Percentiles rank a stretch among this genome's conserved stretches.
Evolutionary conservation across 306 rosid species (phyloP).

Genomic region (Nissolia schottii): DNA sequence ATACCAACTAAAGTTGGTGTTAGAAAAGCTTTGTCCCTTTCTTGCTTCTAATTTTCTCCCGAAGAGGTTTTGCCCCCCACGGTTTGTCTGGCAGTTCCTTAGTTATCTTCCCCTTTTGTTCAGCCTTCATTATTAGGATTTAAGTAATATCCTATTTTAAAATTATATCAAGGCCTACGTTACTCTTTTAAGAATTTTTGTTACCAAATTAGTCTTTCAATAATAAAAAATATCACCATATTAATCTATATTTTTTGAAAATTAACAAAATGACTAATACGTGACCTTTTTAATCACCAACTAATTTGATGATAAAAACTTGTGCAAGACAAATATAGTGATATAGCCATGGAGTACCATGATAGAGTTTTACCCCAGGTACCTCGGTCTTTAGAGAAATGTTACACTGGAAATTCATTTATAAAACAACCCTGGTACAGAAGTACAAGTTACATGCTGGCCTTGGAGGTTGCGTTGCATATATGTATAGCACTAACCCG

Average conservation of each 20-base stretch:
- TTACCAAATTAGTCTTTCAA: too few species aligned
- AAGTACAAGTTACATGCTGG: constrained; percentile 16
- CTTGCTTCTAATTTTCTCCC: neutral
- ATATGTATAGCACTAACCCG: constrained; percentile 28
- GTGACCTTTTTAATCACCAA: too few species aligned
- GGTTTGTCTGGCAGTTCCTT: neutral
- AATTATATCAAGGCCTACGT: too few species aligned
- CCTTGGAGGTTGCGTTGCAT: constrained; percentile 15
- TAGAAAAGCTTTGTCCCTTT: neutral
- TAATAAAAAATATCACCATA: too few species aligned
- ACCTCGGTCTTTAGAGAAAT: neutral
- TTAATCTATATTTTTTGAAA: too few species aligned
- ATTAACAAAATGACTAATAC: too few species aligned
- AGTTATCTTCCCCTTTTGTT: neutral
- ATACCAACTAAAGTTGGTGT: neutral
- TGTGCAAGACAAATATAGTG: too few species aligned
- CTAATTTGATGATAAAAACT: too few species aligned
- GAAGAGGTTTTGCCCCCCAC: neutral
- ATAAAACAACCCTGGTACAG: constrained; percentile 1
- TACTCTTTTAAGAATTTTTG: too few species aligned
- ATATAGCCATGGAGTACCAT: too few species aligned
- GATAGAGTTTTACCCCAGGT: too few species aligned
- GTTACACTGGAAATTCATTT: constrained; percentile 3
- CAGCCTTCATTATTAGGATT: neutral
- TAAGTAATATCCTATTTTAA: too few species aligned